A percentile compares a stretch with the other conserved stretches of the same genome.
These are phyloP conservation scores for Diaporthe humulicola DNA, from an alignment of 2,329 filamentous ascomycete species.

Conservation along the genomic window DNA sequence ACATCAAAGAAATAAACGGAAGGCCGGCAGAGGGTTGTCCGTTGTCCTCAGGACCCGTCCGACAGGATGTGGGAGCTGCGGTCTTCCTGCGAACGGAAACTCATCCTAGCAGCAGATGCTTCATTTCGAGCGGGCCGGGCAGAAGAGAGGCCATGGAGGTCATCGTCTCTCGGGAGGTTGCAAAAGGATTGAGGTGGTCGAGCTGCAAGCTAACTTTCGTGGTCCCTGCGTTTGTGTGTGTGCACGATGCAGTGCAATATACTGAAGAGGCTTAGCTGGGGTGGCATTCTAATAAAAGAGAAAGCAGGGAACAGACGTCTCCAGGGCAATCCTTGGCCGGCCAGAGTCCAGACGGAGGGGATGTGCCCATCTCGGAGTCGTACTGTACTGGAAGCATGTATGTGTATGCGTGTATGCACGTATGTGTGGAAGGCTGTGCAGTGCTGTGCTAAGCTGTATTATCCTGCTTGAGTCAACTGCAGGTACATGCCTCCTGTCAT, in stretches of 20 bases:
- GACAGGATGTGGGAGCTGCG: not conserved
- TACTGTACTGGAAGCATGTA: not conserved
- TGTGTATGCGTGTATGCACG: not conserved
- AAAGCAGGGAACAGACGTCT: constrained; percentile 26
- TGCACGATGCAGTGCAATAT: constrained; percentile 9
- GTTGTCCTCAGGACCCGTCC: not conserved
- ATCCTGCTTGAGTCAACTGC: constrained; percentile 3
- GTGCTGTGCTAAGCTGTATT: not conserved
- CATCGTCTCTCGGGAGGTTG: not conserved
- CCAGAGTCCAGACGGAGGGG: constrained; percentile 21
- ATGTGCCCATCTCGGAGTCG: constrained; percentile 8
- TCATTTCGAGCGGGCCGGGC: not conserved
- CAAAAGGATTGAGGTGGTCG: constrained; percentile 12
- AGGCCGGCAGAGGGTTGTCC: not conserved
- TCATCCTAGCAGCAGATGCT: not conserved
- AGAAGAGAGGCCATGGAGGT: not conserved
- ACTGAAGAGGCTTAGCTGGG: constrained; percentile 13
- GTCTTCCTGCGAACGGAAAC: not conserved
- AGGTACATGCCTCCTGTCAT: not conserved
- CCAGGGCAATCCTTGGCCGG: constrained; percentile 21
- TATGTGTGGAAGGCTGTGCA: constrained; percentile 16
- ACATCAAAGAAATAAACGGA: not conserved
- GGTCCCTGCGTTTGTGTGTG: constrained; percentile 7
- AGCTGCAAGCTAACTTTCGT: constrained; percentile 10
- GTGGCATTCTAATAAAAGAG: constrained; percentile 34